A percentile compares a stretch with the other conserved stretches of the same genome.
Evolutionary conservation across 2,329 filamentous ascomycete genomes (phyloP).

Genomic region (Talaromyces verruculosus): DNA sequence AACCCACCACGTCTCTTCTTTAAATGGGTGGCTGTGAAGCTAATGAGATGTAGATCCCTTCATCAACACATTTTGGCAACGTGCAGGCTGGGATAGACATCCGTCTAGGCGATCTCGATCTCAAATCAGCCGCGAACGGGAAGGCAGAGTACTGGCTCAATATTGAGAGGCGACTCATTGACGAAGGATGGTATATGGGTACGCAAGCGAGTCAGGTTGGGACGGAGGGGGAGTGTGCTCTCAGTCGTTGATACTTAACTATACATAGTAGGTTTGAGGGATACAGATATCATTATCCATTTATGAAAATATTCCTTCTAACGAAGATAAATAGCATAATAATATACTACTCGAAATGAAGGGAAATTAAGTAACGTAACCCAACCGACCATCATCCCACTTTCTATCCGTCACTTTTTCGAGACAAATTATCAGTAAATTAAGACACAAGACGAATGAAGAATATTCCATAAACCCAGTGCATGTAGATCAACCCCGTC

Average conservation of each 20-base stretch:
- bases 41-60: not conserved
- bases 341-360: constrained; percentile 17
- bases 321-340: constrained; percentile 1
- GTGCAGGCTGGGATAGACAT: constrained; percentile 34
- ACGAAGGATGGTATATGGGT: constrained; percentile 66
- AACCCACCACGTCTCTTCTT: not conserved
- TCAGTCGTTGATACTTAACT: constrained; percentile 26
- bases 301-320: not conserved
- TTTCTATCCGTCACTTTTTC: not conserved
- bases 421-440: constrained; percentile 6
- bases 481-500: constrained; percentile 14
- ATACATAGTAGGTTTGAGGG: not conserved
- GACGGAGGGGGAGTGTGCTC: constrained; percentile 34
- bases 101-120: constrained; percentile 73
- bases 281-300: not conserved
- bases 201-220: constrained; percentile 33
- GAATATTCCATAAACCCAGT: not conserved
- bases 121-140: constrained; percentile 64
- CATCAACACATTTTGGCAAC: too few species aligned
- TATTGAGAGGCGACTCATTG: constrained; percentile 62
- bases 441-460: constrained; percentile 13
- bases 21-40: not conserved
- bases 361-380: not conserved
- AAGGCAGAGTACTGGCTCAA: constrained; percentile 70
- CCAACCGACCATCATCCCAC: not conserved